Base-by-base conservation (phyloP, 495 filamentous ascomycete genomes). In the Aspergillus leporis region DNA sequence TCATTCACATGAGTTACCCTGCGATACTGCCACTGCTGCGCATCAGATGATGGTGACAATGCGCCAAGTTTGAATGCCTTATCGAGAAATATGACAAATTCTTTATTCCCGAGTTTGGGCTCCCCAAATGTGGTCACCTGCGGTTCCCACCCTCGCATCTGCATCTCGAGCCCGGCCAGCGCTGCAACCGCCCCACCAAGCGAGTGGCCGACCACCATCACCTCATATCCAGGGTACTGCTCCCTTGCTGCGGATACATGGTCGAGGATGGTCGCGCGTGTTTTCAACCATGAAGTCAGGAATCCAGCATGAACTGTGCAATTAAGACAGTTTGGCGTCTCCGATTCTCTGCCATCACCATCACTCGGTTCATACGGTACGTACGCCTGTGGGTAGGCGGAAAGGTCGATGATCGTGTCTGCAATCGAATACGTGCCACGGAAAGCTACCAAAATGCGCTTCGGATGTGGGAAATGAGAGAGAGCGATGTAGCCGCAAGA, bases 221-320 rank as follows among this genome's bases (percentile, higher is more conserved):
- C 72, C 25, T 81, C 70, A 63, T 96, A 93, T 8, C 82, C 76
- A 0, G 90, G 90, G 69, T 93, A 83, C 41, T 78, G 60, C 56
- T 77, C 66, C 6, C 80, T 70, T 3, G 88, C 79, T 5, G 65
- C 64, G 18, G 74, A 67, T 14, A 97, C 71, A 40, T 82, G 76
- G 0, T 85, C 80, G 0, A 94, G 65, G 5, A 97, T 81, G 13
- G 75, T 70, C 13, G 78, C 67, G 49, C 89, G 84, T 0, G 92
- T 89, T 62, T 85, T 84, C 32, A 78, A 71, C 93, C 93, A 98
- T 7, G 90, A 91, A 22, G 79, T 76, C 69, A 92, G 83, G 74
- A 98, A 98, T 16, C 94, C 94, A 25, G 85, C 85, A 69, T 98
- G 94, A 14, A 98, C 95, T 16, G 88, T 94, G 73, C 94, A 98